phyloP scores from a whole-genome alignment of 2,329 filamentous ascomycete genomes.

The Claviceps humidiphila region DNA sequence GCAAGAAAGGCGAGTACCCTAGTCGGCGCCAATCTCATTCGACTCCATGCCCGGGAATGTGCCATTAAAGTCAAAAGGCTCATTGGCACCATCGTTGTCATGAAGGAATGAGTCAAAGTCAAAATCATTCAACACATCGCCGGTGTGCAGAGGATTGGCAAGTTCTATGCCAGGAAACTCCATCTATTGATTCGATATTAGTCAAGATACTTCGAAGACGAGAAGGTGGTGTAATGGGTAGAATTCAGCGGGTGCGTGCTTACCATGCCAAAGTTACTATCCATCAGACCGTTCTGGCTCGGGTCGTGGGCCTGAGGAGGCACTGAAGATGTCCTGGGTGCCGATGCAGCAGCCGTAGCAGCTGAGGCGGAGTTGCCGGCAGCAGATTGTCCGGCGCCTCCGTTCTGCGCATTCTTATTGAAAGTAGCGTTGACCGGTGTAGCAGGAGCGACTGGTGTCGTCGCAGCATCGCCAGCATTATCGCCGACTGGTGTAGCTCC shows the following conservation, averaged over 20 bases:
- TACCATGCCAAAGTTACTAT: slow-evolving; percentile 34
- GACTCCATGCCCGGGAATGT: slow-evolving; percentile 40
- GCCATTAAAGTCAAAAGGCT: slow-evolving; percentile 41
- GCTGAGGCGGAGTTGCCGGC: slow-evolving; percentile 1
- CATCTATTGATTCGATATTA: slow-evolving; percentile 17
- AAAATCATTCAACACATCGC: slow-evolving; percentile 51
- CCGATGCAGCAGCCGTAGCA: slow-evolving; percentile 14
- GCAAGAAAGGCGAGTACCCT: slow-evolving; percentile 8
- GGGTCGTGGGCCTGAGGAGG: slow-evolving; percentile 30
- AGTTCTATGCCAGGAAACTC: slow-evolving; percentile 40
- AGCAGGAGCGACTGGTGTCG: slow-evolving; percentile 50
- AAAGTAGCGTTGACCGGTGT: slow-evolving; percentile 44
- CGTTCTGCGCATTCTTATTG: slow-evolving; percentile 18
- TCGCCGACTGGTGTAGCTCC: slow-evolving; percentile 46
- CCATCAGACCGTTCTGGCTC: slow-evolving; percentile 36
- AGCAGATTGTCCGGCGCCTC: slow-evolving; percentile 13
- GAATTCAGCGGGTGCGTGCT: slow-evolving; percentile 8
- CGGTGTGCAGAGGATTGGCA: slow-evolving; percentile 37
- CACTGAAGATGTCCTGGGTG: slow-evolving; percentile 18
- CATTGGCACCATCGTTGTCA: slow-evolving; percentile 30
- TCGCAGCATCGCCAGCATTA: slow-evolving; percentile 40
- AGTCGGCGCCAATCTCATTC: slow-evolving; percentile 46
- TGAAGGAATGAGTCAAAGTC: slow-evolving; percentile 57
- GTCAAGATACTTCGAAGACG: background rate
- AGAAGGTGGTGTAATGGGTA: background rate